Evolutionary conservation across 306 rosid genomes (phyloP).

Genomic region (Heteromeles arbutifolia): DNA sequence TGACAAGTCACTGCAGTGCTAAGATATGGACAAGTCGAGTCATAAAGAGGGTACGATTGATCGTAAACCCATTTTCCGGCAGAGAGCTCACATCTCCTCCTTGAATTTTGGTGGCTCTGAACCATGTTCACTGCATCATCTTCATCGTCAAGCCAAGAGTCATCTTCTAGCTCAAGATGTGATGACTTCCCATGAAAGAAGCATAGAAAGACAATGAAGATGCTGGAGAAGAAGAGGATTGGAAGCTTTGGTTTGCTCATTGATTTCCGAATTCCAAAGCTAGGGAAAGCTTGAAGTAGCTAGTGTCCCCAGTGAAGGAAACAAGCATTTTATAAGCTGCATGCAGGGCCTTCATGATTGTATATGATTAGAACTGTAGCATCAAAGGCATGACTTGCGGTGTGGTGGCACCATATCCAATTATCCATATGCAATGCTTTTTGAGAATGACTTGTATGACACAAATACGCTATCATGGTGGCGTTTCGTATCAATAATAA

Average conservation of each 20-base stretch:
- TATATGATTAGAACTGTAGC: constrained; percentile 20
- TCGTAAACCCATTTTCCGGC: constrained; percentile 85
- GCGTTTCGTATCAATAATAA: too few relatives aligned
- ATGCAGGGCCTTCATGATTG: neutral
- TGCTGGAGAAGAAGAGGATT: constrained; percentile 27
- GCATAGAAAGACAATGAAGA: constrained; percentile 28
- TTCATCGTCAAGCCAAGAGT: constrained; percentile 43
- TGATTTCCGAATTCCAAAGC: constrained; percentile 13
- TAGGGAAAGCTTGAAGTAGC: neutral
- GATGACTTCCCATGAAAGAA: constrained; percentile 35
- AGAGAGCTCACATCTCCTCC: constrained; percentile 57
- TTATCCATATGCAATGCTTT: neutral
- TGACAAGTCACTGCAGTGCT: constrained; percentile 82
- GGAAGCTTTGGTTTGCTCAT: constrained; percentile 50
- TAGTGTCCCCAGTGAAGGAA: constrained; percentile 22
- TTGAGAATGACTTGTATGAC: neutral
- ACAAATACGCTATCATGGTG: too few relatives aligned
- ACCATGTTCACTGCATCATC: constrained; percentile 55
- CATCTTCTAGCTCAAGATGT: constrained; percentile 34
- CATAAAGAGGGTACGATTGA: constrained; percentile 84
- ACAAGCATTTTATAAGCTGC: constrained; percentile 20
- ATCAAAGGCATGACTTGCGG: constrained; percentile 75
- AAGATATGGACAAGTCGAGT: constrained; percentile 71
- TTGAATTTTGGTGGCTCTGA: constrained; percentile 38
- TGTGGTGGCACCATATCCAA: constrained; percentile 40